Evolutionary conservation across 2,329 filamentous ascomycete species (phyloP).

Genomic region (Apiospora koreana): DNA sequence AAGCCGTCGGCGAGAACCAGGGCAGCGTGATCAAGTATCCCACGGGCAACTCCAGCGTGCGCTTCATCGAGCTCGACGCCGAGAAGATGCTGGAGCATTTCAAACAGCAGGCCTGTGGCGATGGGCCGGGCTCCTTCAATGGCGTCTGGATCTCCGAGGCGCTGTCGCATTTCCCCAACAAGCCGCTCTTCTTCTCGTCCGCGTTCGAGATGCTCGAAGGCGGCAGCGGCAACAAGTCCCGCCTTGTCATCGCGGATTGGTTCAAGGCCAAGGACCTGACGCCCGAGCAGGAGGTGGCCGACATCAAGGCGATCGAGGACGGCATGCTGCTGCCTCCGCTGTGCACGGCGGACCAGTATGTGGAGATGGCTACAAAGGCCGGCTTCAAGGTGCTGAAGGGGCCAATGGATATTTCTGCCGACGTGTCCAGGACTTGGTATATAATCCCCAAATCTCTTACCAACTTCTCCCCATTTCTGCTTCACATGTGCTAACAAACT

Average conservation of each 20-base stretch:
- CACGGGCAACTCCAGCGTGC: slow-evolving; percentile 39
- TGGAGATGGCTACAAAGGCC: slow-evolving; percentile 48
- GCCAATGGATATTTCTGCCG: slow-evolving; percentile 57
- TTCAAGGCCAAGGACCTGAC: slow-evolving; percentile 54
- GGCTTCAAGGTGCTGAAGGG: slow-evolving; percentile 46
- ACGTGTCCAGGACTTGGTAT: slow-evolving; percentile 62
- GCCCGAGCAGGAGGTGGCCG: slow-evolving; percentile 41
- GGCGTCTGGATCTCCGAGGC: slow-evolving; percentile 64
- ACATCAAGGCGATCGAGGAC: slow-evolving; percentile 63
- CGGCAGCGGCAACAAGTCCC: slow-evolving; percentile 42
- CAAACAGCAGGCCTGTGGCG: slow-evolving; percentile 28
- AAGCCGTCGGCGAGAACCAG: neutral
- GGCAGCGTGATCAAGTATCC: slow-evolving; percentile 10
- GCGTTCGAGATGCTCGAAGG: slow-evolving; percentile 47
- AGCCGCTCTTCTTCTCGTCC: slow-evolving; percentile 59
- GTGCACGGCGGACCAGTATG: slow-evolving; percentile 54
- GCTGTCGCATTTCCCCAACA: slow-evolving; percentile 61
- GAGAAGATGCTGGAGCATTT: slow-evolving; percentile 61
- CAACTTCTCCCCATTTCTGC: neutral
- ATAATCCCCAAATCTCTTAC: neutral
- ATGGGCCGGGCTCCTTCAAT: slow-evolving; percentile 42
- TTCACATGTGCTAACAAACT: slow-evolving; percentile 4
- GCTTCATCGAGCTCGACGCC: slow-evolving; percentile 60
- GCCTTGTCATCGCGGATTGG: slow-evolving; percentile 60
- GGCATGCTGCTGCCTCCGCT: slow-evolving; percentile 62